phyloP scores from a whole-genome alignment of 176 grass and related monocot genomes.

The Miscanthus lutarioriparius region DNA sequence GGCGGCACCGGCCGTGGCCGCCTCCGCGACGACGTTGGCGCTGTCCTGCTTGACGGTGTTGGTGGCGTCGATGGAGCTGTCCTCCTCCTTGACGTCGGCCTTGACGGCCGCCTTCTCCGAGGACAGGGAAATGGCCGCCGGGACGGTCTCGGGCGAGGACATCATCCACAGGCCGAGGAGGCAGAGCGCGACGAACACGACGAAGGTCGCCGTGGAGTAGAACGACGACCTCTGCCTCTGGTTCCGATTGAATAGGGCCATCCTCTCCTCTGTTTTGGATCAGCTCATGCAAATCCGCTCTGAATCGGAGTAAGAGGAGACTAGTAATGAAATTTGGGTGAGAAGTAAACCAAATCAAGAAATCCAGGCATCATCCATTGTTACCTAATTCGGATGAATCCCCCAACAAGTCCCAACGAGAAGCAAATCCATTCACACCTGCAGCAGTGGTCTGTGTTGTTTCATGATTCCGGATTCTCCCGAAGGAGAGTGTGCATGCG shows the following conservation, averaged over 20 bases:
- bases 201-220: slow-evolving; percentile 60
- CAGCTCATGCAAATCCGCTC: slow-evolving; percentile 2
- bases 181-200: slow-evolving; percentile 69
- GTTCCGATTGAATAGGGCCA: slow-evolving; percentile 80
- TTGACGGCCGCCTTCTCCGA: slow-evolving; percentile 10
- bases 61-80: slow-evolving; percentile 62
- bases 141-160: slow-evolving; percentile 48
- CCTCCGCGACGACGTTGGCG: slow-evolving; percentile 42
- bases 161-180: slow-evolving; percentile 83
- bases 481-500: slow-evolving; percentile 9
- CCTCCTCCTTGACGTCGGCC: slow-evolving; percentile 47
- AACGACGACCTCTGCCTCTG: slow-evolving; percentile 56
- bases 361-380: not conserved
- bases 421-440: not conserved
- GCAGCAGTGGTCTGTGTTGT: not conserved
- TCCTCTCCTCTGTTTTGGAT: slow-evolving; percentile 1
- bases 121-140: slow-evolving; percentile 32
- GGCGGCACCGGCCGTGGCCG: not conserved
- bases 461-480: not conserved
- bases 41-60: slow-evolving; percentile 57
- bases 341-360: not conserved
- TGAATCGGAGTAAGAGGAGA: no score
- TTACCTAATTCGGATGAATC: slow-evolving; percentile 3
- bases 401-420: not conserved
- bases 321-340: not conserved